Evolutionary conservation across 23 red algal species (phyloP), one percentile per base, ranked within the genome.

Genomic region (Gracilaria caudata): DNA sequence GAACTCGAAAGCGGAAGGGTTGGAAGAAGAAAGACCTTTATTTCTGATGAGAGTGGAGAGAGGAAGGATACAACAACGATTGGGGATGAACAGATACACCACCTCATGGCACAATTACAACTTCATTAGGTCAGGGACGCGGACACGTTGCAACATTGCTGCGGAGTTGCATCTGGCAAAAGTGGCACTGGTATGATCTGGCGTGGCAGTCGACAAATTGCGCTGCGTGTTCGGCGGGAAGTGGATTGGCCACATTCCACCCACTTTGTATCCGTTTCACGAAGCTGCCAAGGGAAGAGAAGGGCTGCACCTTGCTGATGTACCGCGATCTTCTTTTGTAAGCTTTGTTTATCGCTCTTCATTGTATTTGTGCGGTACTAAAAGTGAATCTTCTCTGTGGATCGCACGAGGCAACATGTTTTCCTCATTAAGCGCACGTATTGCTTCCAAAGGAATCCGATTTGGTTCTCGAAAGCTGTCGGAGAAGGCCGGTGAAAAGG

Each of bases 401-500:
- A 66, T 66, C 32, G 29, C 61, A 13, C 4, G 21, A 24, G 45
- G 45, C 51, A 24, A 60, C 5, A 86, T 86, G 82, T 73, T 86
- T 10, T 44, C 60, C 33, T 86, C 82, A 20, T 32, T 86, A 16
- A 57, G 63, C 65, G 29, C 64, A 26, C 82, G 82, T 20, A 34
- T 55, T 34, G 82, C 82, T 0, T 7, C 53, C 2, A 40, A 40
- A 28, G 51, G 40, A 13, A 32, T 68, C 26, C 64, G 82, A 28
- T 61, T 51, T 24, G 26, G 63, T 8, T 71, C 82, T 34, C 61
- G 82, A 3, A 57, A 43, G 49, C 51, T 86, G 21, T 86, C 64
- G 44, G 82, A 86, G 43, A 51, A 68, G 20, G 82, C 82, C 13
- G 63, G 57, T 7, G 57, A 35, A 32, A 43, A 40, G 35, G 65